phyloP scores from a whole-genome alignment of 1,139 yeast genomes.

The Tardiomyces depauwii region DNA sequence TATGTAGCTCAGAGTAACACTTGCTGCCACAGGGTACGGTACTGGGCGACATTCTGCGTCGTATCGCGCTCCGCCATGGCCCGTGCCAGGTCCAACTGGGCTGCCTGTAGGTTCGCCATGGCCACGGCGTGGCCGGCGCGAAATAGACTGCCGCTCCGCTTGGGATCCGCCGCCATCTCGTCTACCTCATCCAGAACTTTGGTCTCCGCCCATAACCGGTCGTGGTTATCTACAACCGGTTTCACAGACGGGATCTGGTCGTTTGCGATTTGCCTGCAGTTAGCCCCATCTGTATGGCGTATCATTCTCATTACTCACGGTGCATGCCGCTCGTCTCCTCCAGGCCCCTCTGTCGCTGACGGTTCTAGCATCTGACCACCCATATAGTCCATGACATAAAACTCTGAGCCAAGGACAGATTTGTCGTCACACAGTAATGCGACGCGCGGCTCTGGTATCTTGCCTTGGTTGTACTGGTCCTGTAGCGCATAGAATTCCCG shows the following conservation, averaged over 20 bases:
- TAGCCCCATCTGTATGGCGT: neutral
- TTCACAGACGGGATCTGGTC: constrained; percentile 16
- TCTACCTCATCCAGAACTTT: constrained; percentile 76
- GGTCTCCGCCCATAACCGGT: constrained; percentile 73
- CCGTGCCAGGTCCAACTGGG: constrained; percentile 48
- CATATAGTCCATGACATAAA: constrained; percentile 43
- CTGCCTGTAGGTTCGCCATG: constrained; percentile 39
- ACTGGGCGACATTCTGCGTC: constrained; percentile 5
- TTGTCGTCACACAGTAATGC: constrained; percentile 56
- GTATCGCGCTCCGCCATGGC: constrained; percentile 32
- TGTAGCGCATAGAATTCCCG: constrained; percentile 47
- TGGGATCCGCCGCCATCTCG: constrained; percentile 45
- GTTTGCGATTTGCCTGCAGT: neutral
- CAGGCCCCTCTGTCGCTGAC: too few relatives aligned
- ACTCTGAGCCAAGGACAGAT: constrained; percentile 59
- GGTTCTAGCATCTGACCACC: too few relatives aligned
- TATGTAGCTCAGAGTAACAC: neutral
- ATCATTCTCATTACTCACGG: too few relatives aligned
- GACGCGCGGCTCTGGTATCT: constrained; percentile 52
- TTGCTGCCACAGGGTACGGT: neutral
- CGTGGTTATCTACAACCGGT: constrained; percentile 34
- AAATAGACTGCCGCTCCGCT: constrained; percentile 44
- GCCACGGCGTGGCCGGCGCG: constrained; percentile 46
- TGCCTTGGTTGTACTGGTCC: constrained; percentile 24
- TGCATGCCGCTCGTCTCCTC: too few relatives aligned